Evolutionary conservation across 1,284 basidiomycete genomes (phyloP).

Genomic region (Somion occarium): DNA sequence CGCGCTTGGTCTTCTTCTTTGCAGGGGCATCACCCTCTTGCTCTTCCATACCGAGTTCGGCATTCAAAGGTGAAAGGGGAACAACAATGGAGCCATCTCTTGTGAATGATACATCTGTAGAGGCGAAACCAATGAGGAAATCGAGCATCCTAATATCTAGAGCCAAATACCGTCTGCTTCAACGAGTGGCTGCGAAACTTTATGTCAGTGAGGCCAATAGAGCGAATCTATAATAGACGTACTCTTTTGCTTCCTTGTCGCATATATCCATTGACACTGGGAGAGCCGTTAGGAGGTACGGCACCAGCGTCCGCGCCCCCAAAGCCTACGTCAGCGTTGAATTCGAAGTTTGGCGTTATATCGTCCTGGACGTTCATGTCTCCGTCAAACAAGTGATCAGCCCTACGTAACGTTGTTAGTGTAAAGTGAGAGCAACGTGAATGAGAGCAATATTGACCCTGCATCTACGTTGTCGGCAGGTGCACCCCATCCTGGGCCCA

Average conservation of each 20-base stretch:
- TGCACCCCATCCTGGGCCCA: slow-evolving; percentile 64
- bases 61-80: slow-evolving; percentile 15
- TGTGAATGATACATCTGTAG: neutral
- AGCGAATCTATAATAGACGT: too few relatives aligned
- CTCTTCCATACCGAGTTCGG: slow-evolving; percentile 2
- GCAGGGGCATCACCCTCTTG: slow-evolving; percentile 31
- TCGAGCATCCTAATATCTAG: too few relatives aligned
- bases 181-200: too few relatives aligned
- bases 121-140: neutral
- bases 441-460: too few relatives aligned
- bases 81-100: slow-evolving; percentile 20
- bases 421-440: too few relatives aligned
- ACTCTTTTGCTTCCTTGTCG: too few relatives aligned
- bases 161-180: too few relatives aligned
- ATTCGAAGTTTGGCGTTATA: neutral
- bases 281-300: too few relatives aligned
- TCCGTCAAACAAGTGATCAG: neutral
- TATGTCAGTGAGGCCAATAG: too few relatives aligned
- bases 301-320: too few relatives aligned
- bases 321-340: neutral
- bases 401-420: neutral
- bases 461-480: slow-evolving; percentile 9
- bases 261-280: too few relatives aligned
- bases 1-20: slow-evolving; percentile 34
- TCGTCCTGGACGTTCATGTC: neutral